Evolutionary conservation across 371 early-diverging fungal species (phyloP), one percentile per base, ranked within the genome.

Genomic region (Lichtheimia ornata): DNA sequence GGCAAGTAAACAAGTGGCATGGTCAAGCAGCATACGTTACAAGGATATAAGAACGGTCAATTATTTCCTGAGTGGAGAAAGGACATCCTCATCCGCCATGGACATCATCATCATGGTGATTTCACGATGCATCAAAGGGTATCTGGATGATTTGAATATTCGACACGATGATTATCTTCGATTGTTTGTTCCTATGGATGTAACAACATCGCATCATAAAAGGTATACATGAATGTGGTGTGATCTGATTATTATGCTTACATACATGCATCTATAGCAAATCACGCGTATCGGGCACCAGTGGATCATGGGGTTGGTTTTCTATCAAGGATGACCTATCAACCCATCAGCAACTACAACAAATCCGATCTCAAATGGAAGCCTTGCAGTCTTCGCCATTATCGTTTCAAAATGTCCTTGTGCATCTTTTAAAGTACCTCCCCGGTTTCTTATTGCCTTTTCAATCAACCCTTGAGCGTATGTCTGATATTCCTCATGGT

Each of bases 41-140:
- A 55, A 63, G n/a, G 72, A 74, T 51, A 66, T 74, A 22, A 59
- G 56, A 5, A 24, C 53, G 2, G 63, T 77, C 14, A 67, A 67
- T 20, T 44, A 67, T 43, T 72, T 68, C 5, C 68, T 71, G 49
- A 61, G 63, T 4, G 72, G 72, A 20, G 35, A 1, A 35, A 35
- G 11, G 35, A 2, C 35, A 28, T 28, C 28, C 0, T 28, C 28
- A 35, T 70, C 72, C 2, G 50, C 74, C 50, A 77, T 74, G 13
- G 77, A 77, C 57, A 62, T 77, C 45, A 74, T 77, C 72, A 20
- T 72, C 41, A 42, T 67, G 4, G 74, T 70, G 4, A 44, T 74
- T 6, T 61, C 69, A 35, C 56, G 74, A 5, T 65, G 65, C 42
- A 55, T 77, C 43, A 65, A 68, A 20, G 5, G 54, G 13, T 72